Evolutionary conservation across 2,329 filamentous ascomycete species (phyloP).

Genomic region (Decorospora gaudefroyi): DNA sequence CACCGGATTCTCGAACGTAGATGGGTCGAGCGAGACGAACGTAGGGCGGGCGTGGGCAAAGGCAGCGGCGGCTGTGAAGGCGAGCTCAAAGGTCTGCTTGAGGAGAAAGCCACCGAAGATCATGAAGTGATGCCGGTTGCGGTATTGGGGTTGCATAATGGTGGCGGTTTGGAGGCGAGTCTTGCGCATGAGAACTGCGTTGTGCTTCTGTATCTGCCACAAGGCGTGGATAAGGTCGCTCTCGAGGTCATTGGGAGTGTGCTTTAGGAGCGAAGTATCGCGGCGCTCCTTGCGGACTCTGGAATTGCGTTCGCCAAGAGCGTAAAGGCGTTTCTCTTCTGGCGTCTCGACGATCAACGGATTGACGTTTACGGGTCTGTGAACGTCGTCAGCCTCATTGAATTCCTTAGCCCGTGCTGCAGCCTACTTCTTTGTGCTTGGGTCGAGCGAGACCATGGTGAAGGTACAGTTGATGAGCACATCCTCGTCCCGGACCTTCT

Average conservation of each 20-base stretch:
- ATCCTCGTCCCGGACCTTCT: slow-evolving; percentile 62
- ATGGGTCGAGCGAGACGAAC: slow-evolving; percentile 73
- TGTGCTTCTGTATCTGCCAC: slow-evolving; percentile 69
- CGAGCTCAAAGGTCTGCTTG: slow-evolving; percentile 75
- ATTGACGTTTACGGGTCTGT: slow-evolving; percentile 63
- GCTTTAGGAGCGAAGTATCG: slow-evolving; percentile 64
- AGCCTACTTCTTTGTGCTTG: slow-evolving; percentile 64
- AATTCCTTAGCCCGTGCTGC: neutral
- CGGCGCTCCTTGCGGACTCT: slow-evolving; percentile 67
- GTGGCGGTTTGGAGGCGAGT: slow-evolving; percentile 67
- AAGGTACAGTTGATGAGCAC: slow-evolving; percentile 73
- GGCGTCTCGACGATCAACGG: slow-evolving; percentile 65
- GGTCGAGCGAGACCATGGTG: slow-evolving; percentile 76
- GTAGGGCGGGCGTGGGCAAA: slow-evolving; percentile 71
- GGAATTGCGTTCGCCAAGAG: slow-evolving; percentile 67
- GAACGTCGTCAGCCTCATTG: neutral
- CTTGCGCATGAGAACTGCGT: slow-evolving; percentile 65
- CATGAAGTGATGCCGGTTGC: slow-evolving; percentile 74
- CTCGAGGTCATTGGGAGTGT: slow-evolving; percentile 71
- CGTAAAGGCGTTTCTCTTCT: slow-evolving; percentile 67
- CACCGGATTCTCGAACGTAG: slow-evolving; percentile 74
- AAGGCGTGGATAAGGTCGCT: slow-evolving; percentile 73
- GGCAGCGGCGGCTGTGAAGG: slow-evolving; percentile 73
- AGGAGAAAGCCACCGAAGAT: slow-evolving; percentile 77
- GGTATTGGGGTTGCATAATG: slow-evolving; percentile 76